Conservation (phyloP, 1,284 basidiomycete genomes). For the Schizopora paradoxa region DNA sequence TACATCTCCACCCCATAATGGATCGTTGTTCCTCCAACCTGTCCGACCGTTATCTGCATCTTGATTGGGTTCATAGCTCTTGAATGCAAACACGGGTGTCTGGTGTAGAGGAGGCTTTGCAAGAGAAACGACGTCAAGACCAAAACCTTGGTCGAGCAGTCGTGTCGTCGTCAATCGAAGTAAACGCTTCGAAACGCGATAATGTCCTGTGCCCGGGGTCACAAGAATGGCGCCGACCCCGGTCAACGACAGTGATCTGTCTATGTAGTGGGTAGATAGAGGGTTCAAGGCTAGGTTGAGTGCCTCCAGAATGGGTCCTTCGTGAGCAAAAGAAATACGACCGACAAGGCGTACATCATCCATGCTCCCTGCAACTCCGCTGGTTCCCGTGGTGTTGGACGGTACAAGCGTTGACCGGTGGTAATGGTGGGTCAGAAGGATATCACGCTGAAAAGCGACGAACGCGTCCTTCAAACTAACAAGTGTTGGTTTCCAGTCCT, state of each 20-base stretch:
- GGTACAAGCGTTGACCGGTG: slow-evolving; percentile 51
- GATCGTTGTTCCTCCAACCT: slow-evolving; percentile 55
- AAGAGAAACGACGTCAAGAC: slow-evolving; percentile 85
- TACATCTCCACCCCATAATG: slow-evolving; percentile 77
- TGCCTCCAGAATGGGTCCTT: slow-evolving; percentile 92
- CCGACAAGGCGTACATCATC: slow-evolving; percentile 72
- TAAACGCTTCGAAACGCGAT: slow-evolving; percentile 86
- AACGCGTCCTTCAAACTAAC: slow-evolving; percentile 85
- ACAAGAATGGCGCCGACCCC: slow-evolving; percentile 83
- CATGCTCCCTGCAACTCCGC: slow-evolving; percentile 21
- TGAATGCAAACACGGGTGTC: slow-evolving; percentile 84
- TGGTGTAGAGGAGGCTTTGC: slow-evolving; percentile 92
- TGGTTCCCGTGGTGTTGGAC: slow-evolving; percentile 15
- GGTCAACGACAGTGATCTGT: slow-evolving; percentile 91
- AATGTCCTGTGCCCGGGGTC: slow-evolving; percentile 93
- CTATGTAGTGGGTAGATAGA: slow-evolving; percentile 93
- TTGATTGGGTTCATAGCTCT: slow-evolving; percentile 45
- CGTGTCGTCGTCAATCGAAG: slow-evolving; percentile 90
- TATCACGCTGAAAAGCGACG: slow-evolving; percentile 84
- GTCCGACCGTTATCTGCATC: slow-evolving; percentile 40
- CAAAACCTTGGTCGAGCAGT: slow-evolving; percentile 93
- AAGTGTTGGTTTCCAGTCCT: slow-evolving; percentile 85
- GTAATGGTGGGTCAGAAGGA: slow-evolving; percentile 81
- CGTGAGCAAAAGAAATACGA: slow-evolving; percentile 81
- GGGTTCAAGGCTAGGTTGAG: slow-evolving; percentile 92